These are phyloP conservation scores for Chaetomium sp. DNA, from an alignment of 2,329 filamentous ascomycete genomes.

Conservation along the genomic window DNA sequence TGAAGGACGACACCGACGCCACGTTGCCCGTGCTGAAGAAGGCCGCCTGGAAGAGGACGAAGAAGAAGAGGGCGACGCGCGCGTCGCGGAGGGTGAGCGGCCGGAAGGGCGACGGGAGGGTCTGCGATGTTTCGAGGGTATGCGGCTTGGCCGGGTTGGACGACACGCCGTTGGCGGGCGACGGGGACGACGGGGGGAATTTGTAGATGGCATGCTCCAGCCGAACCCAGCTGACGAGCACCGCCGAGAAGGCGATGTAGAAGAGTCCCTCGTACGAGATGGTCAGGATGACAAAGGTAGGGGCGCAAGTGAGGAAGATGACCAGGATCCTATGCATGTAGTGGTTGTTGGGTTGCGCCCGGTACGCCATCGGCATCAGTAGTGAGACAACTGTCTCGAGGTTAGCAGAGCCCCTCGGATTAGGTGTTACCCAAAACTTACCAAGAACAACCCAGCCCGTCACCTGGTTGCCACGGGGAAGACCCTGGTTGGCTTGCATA, in stretches of 20 bases:
- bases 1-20: conserved; percentile 91
- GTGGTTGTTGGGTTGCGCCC: conserved; percentile 76
- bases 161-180: conserved; percentile 23
- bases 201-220: conserved; percentile 77
- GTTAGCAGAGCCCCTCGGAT: conserved; percentile 23
- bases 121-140: conserved; percentile 20
- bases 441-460: conserved; percentile 68
- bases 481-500: conserved; percentile 78
- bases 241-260: conserved; percentile 84
- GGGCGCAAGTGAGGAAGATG: conserved; percentile 89
- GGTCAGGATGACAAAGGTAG: conserved; percentile 91
- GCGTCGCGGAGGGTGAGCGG: conserved; percentile 79
- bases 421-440: conserved; percentile 12
- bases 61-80: conserved; percentile 89
- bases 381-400: conserved; percentile 66
- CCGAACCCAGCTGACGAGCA: conserved; percentile 85
- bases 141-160: conserved; percentile 34
- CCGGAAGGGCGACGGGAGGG: conserved; percentile 51
- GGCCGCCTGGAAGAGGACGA: conserved; percentile 89
- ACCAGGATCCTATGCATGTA: conserved; percentile 88
- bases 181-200: conserved; percentile 37
- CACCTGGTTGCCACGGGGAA: conserved; percentile 85
- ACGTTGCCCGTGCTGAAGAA: conserved; percentile 98
- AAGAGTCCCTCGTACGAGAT: conserved; percentile 98
- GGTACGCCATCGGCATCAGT: conserved; percentile 77